Evolutionary conservation across 2,329 filamentous ascomycete species (phyloP).

Genomic region (Alternaria viburni): DNA sequence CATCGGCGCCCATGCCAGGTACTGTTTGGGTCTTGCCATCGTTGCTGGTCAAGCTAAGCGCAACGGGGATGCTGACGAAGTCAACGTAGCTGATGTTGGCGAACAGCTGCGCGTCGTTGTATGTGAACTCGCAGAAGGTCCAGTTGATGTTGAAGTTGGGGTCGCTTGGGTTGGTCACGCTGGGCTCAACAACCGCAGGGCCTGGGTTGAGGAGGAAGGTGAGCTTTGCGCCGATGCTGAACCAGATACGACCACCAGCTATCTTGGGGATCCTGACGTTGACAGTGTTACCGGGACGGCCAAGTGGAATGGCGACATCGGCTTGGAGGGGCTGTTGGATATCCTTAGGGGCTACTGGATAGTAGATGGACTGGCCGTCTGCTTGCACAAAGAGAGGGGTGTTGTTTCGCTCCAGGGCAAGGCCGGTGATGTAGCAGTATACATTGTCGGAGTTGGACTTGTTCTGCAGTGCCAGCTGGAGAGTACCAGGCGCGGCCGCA

Average conservation of each 20-base stretch:
- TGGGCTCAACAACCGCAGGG: constrained; percentile 76
- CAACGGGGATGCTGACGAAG: constrained; percentile 63
- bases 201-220: constrained; percentile 75
- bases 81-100: constrained; percentile 74
- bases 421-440: constrained; percentile 75
- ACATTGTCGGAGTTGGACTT: constrained; percentile 65
- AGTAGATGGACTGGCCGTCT: constrained; percentile 71
- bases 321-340: constrained; percentile 59
- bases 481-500: constrained; percentile 46
- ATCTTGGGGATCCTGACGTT: constrained; percentile 72
- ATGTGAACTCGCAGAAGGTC: constrained; percentile 57
- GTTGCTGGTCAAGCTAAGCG: constrained; percentile 53
- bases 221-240: constrained; percentile 65
- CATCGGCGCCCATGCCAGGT: constrained; percentile 64
- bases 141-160: constrained; percentile 55
- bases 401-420: constrained; percentile 65
- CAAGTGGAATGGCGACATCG: constrained; percentile 69
- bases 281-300: constrained; percentile 64
- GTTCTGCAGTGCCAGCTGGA: constrained; percentile 70
- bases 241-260: constrained; percentile 75
- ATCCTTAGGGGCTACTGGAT: constrained; percentile 64
- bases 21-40: constrained; percentile 53
- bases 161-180: constrained; percentile 67
- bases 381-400: constrained; percentile 67
- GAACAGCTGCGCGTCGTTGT: constrained; percentile 55